phyloP scores from a whole-genome alignment of 1,284 basidiomycete genomes.

The Ustilago hordei region DNA sequence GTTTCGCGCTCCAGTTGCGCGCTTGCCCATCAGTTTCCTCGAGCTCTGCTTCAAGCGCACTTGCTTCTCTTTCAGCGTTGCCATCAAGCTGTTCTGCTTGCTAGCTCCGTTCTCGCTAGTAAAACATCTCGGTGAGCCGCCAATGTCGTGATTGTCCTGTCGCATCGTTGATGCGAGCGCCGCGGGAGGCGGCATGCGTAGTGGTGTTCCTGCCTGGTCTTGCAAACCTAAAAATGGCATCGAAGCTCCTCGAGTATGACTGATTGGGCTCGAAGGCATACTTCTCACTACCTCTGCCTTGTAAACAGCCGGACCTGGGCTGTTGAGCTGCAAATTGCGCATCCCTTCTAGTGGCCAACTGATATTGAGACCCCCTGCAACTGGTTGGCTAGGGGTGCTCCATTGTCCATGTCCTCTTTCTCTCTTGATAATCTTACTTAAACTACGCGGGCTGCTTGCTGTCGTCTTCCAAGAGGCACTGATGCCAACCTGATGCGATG shows the following conservation, averaged over 20 bases:
- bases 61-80: slow-evolving; percentile 43
- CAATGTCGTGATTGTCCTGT: slow-evolving; percentile 9
- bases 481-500: neutral
- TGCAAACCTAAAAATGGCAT: slow-evolving; percentile 13
- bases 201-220: neutral
- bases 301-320: neutral
- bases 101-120: neutral
- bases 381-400: neutral
- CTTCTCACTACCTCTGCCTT: neutral
- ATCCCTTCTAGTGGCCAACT: slow-evolving; percentile 23
- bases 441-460: neutral
- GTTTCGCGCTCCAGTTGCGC: slow-evolving; percentile 6
- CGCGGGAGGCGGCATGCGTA: slow-evolving; percentile 3
- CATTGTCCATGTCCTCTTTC: neutral
- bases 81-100: slow-evolving; percentile 34
- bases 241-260: slow-evolving; percentile 28
- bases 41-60: slow-evolving; percentile 37
- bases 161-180: neutral
- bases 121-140: slow-evolving; percentile 20
- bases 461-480: neutral
- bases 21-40: slow-evolving; percentile 31
- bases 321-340: slow-evolving; percentile 16
- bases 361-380: slow-evolving; percentile 14
- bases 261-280: slow-evolving; percentile 21
- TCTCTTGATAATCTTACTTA: neutral